Base-by-base conservation (phyloP, 345 rosid species). In the Citrus hindsii region DNA sequence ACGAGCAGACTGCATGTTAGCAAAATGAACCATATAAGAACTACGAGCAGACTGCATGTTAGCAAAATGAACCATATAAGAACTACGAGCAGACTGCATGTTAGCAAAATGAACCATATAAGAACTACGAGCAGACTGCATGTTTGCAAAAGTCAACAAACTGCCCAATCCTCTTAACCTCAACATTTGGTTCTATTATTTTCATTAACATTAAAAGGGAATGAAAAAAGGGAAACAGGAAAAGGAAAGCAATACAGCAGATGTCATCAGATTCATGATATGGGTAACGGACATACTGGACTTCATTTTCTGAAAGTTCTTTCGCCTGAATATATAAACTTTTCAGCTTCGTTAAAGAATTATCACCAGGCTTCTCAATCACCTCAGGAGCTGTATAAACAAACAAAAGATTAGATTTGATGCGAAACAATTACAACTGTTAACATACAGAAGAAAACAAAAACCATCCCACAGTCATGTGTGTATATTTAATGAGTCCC, bases 351-450 rank as follows among this genome's bases (percentile, higher is more conserved):
- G 87, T 73, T 62, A 92, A 87, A 28, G 95, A 90, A 82, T 7
- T 82, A 87, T 95, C 99, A 76, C 93, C 94, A 33, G 93, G 96
- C 86, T 91, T 95, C 90, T 92, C 99, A 80, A 93, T 93, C 77
- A 93, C 85, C 84, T 93, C 99, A 10, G 98, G 98, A 73, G 91
- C 99, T 92, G 90, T 84, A 82, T 84, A 71, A 48, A 71, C 70
- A 85, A 42, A 79, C 53, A 70, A 53, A 66, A 75, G 76, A 67
- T 76, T 71, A 74, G 69, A 66, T 64, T 69, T 38, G 67, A 70
- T 53, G 73, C 19, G 73, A 35, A 81, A 25, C 56, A 79, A 32
- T 42, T 46, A 30, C 71, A 46, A 72, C 37, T 25, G 67, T 19
- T 55, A 63, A 64, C 27, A 62, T 24, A 59, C 55, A 58, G 46